Evolutionary conservation across 2,329 filamentous ascomycete species (phyloP).

Genomic region (Rhynchosporium secalis): DNA sequence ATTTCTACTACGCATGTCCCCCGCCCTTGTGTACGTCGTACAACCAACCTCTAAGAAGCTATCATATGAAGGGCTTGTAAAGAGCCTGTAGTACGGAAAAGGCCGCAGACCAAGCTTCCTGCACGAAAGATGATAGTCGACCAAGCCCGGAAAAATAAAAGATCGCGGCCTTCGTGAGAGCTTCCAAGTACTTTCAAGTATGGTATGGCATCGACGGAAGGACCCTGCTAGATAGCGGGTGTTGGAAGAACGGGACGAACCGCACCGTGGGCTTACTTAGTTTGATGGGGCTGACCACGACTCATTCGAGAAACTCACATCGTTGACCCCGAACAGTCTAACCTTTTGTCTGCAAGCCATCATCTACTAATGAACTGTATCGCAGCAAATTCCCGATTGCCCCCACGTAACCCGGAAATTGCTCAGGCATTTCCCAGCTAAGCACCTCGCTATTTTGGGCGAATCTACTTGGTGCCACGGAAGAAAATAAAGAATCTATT

Average conservation of each 20-base stretch:
- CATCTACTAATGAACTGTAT: background rate
- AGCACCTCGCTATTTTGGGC: background rate
- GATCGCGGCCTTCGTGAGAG: background rate
- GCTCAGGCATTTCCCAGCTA: conserved; percentile 7
- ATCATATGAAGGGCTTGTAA: background rate
- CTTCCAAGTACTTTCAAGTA: background rate
- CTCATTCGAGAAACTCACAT: conserved; percentile 1
- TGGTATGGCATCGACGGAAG: background rate
- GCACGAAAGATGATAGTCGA: conserved; percentile 1
- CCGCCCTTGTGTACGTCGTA: conserved; percentile 1
- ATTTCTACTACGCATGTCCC: background rate
- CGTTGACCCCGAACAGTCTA: conserved; percentile 1
- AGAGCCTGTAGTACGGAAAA: background rate
- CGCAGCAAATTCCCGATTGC: background rate
- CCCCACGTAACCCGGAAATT: conserved; percentile 4
- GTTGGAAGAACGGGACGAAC: conserved; percentile 14
- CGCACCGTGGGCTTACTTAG: conserved; percentile 1
- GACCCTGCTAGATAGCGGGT: conserved; percentile 3
- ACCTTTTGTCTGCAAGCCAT: background rate
- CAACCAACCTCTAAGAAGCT: conserved; percentile 6
- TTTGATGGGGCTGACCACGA: background rate
- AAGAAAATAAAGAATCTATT: background rate
- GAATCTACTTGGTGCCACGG: background rate
- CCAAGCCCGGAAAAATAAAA: conserved; percentile 7
- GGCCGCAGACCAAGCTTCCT: background rate